Conservation (phyloP, 2,329 filamentous ascomycete species). For the Exophiala bonariae region DNA sequence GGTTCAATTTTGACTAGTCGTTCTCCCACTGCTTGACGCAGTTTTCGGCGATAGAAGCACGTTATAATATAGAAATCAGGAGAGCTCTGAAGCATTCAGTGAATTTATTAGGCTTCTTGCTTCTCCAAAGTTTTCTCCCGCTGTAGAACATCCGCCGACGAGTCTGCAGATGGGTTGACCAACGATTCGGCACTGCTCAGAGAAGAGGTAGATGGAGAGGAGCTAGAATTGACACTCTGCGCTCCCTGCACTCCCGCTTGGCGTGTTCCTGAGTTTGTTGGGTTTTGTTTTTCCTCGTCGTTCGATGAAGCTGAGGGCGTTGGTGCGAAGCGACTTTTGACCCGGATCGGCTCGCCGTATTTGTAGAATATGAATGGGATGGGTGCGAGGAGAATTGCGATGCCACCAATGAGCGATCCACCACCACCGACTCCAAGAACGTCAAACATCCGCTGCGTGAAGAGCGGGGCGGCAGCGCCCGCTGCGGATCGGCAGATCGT, state of each 20-base stretch:
- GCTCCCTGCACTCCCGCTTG: neutral
- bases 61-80: too few species aligned
- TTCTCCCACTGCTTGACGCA: too few species aligned
- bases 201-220: too few species aligned
- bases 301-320: slow-evolving; percentile 3
- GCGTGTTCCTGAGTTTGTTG: too few species aligned
- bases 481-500: slow-evolving; percentile 48
- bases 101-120: too few species aligned
- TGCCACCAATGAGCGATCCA: slow-evolving; percentile 45
- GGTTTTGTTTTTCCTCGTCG: slow-evolving; percentile 20
- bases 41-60: too few species aligned
- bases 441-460: slow-evolving; percentile 47
- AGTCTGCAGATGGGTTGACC: too few species aligned
- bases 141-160: too few species aligned
- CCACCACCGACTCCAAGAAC: slow-evolving; percentile 50
- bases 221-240: slow-evolving; percentile 5
- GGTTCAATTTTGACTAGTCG: too few species aligned
- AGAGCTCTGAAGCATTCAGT: too few species aligned
- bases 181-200: too few species aligned
- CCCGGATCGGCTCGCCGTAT: slow-evolving; percentile 42
- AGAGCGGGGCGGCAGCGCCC: slow-evolving; percentile 50
- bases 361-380: slow-evolving; percentile 48
- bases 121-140: too few species aligned
- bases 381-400: slow-evolving; percentile 45
- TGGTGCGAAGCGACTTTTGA: slow-evolving; percentile 50